Conservation (phyloP, 139 green algal genomes). For the Tetraselmis striata region DNA sequence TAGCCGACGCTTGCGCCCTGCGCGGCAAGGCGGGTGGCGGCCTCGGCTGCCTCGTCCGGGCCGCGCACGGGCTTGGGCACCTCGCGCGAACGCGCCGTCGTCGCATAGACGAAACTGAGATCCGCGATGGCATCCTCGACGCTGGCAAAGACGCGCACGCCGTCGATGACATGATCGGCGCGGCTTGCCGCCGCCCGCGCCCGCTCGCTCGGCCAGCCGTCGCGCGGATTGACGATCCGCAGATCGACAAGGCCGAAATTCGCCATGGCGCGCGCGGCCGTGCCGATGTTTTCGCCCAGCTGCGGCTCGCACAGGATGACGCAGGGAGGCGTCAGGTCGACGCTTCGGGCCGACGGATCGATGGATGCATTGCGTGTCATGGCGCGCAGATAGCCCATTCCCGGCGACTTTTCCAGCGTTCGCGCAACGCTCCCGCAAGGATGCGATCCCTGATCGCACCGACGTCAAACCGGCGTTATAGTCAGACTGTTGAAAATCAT, state of each 20-base stretch:
- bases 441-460: too few species aligned
- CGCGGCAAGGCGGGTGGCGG: too few species aligned
- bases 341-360: too few species aligned
- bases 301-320: conserved; percentile 19
- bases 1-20: too few species aligned
- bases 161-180: conserved; percentile 5
- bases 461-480: too few species aligned
- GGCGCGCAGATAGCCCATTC: too few species aligned
- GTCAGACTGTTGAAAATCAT: too few species aligned
- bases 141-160: conserved; percentile 6
- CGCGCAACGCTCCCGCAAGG: too few species aligned
- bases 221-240: conserved; percentile 10
- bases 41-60: neutral
- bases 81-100: conserved; percentile 16
- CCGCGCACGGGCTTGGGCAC: neutral
- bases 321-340: too few species aligned
- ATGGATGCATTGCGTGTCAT: too few species aligned
- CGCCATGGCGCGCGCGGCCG: conserved; percentile 12
- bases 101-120: conserved; percentile 11
- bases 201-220: conserved; percentile 10
- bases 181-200: conserved; percentile 4
- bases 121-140: conserved; percentile 11
- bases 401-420: too few species aligned
- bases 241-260: conserved; percentile 17
- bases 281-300: conserved; percentile 20